Evolutionary conservation across 331 rosid genomes (phyloP).

Genomic region (Acacia pycnantha): DNA sequence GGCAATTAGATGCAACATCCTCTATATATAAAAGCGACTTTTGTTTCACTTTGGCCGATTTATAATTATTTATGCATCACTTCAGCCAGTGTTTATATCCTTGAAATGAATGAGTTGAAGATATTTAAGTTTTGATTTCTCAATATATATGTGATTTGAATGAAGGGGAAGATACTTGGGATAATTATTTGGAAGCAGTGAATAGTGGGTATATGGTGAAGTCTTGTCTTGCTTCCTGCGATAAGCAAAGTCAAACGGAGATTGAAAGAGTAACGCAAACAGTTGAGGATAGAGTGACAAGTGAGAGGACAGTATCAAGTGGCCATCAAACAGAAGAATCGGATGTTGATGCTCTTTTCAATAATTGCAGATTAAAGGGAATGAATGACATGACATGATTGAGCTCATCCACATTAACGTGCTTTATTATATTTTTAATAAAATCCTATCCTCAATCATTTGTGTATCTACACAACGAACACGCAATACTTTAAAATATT

Average conservation of each 20-base stretch:
- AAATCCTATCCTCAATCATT: neutral
- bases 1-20: too few relatives aligned
- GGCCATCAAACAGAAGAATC: neutral
- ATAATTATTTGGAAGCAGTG: neutral
- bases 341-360: neutral
- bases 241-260: neutral
- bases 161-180: neutral
- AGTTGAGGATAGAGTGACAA: conserved; percentile 5
- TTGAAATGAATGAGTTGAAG: neutral
- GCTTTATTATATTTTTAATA: conserved; percentile 11
- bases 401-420: conserved; percentile 3
- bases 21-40: too few relatives aligned
- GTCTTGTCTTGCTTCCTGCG: neutral
- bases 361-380: conserved; percentile 17
- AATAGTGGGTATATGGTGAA: neutral
- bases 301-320: conserved; percentile 27
- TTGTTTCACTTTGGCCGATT: too few relatives aligned
- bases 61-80: neutral
- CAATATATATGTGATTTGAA: neutral
- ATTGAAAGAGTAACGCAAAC: neutral
- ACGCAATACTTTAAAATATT: neutral
- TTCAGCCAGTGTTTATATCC: neutral
- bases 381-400: conserved; percentile 24
- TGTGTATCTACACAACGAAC: neutral
- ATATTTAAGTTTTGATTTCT: neutral